These are phyloP conservation scores for Lumnitzera littorea DNA, from an alignment of 345 rosid genomes.

Conservation along the genomic window DNA sequence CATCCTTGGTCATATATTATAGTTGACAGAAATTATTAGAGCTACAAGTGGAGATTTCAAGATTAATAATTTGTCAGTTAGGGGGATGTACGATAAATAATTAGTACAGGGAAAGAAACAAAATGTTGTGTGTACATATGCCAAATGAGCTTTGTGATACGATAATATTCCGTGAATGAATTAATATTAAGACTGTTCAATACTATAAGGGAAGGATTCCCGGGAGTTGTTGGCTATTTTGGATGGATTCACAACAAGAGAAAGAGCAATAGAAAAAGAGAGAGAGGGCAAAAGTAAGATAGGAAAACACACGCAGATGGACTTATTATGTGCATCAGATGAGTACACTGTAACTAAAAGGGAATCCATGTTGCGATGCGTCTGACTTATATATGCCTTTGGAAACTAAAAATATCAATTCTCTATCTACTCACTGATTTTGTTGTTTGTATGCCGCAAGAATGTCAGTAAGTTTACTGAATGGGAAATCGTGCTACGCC, in stretches of 20 bases:
- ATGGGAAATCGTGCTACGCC: constrained; percentile 38
- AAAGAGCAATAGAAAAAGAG: constrained; percentile 3
- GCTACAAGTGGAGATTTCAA: background rate
- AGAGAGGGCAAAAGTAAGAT: constrained; percentile 21
- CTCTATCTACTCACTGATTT: background rate
- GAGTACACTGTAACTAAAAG: constrained; percentile 39
- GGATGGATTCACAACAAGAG: constrained; percentile 41
- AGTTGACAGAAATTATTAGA: constrained; percentile 4
- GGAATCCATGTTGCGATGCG: constrained; percentile 62
- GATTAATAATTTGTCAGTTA: background rate
- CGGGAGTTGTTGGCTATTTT: constrained; percentile 49
- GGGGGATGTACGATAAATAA: constrained; percentile 14
- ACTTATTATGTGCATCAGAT: constrained; percentile 12
- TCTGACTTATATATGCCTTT: constrained; percentile 37
- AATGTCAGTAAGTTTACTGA: constrained; percentile 58
- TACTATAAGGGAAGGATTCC: constrained; percentile 55
- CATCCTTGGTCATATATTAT: background rate
- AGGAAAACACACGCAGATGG: constrained; percentile 44
- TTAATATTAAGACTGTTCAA: constrained; percentile 14
- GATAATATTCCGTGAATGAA: constrained; percentile 41
- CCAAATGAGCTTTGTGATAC: constrained; percentile 21
- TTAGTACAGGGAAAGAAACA: constrained; percentile 29
- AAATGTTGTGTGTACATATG: constrained; percentile 29
- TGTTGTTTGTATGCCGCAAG: constrained; percentile 26
- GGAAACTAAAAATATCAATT: constrained; percentile 10